These are phyloP conservation scores for Aspergillus sp. DNA, from an alignment of 2,329 filamentous ascomycete genomes.

Conservation along the genomic window DNA sequence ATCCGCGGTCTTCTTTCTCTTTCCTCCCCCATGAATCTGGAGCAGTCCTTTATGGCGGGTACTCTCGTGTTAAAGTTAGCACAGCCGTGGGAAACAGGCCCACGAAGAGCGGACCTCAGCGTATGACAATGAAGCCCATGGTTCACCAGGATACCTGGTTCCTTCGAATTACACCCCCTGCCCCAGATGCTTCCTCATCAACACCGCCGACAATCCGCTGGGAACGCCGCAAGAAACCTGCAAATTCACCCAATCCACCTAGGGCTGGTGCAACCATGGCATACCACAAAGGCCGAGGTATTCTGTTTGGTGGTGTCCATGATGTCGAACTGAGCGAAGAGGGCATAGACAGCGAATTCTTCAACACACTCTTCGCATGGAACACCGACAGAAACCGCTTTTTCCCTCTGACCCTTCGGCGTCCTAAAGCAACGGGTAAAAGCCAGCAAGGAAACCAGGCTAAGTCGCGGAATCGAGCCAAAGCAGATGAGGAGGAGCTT, in stretches of 20 bases:
- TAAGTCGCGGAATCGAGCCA: slow-evolving; percentile 66
- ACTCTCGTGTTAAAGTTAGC: slow-evolving; percentile 82
- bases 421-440: slow-evolving; percentile 67
- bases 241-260: slow-evolving; percentile 79
- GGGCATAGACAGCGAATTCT: slow-evolving; percentile 96
- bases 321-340: slow-evolving; percentile 91
- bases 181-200: slow-evolving; percentile 63
- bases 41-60: slow-evolving; percentile 88
- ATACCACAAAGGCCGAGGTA: slow-evolving; percentile 87
- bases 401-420: slow-evolving; percentile 77
- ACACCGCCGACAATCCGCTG: slow-evolving; percentile 75
- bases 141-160: slow-evolving; percentile 96
- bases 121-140: slow-evolving; percentile 78
- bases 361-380: slow-evolving; percentile 88
- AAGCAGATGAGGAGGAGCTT: slow-evolving; percentile 89
- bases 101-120: slow-evolving; percentile 60
- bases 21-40: slow-evolving; percentile 87
- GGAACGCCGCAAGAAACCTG: slow-evolving; percentile 90
- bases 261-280: slow-evolving; percentile 92
- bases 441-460: slow-evolving; percentile 51
- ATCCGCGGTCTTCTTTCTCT: slow-evolving; percentile 87
- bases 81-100: slow-evolving; percentile 56
- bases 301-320: slow-evolving; percentile 91
- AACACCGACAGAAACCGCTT: slow-evolving; percentile 94
- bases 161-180: slow-evolving; percentile 73